phyloP scores from a whole-genome alignment of 2,329 filamentous ascomycete species.

The Aspergillus fijiensis region DNA sequence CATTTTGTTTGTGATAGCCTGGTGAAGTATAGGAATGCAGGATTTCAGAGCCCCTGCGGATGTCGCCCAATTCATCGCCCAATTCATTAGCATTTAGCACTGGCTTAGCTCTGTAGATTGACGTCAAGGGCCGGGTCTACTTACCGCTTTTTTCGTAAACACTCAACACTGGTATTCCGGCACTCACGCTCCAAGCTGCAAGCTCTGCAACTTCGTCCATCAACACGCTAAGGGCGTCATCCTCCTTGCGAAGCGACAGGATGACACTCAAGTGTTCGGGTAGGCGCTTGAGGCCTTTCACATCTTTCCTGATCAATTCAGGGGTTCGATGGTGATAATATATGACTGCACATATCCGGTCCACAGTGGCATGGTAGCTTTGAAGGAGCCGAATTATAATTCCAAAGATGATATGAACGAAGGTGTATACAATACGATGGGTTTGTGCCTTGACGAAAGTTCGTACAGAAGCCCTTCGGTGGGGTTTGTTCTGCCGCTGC shows the following conservation, averaged over 20 bases:
- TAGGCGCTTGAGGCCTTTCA: slow-evolving; percentile 69
- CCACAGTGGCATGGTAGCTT: slow-evolving; percentile 73
- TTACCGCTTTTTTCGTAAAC: slow-evolving; percentile 89
- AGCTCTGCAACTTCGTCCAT: slow-evolving; percentile 91
- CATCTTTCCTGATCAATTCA: slow-evolving; percentile 85
- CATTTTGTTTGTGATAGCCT: slow-evolving; percentile 74
- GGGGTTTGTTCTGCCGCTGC: slow-evolving; percentile 26
- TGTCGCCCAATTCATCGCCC: not conserved
- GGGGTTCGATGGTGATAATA: slow-evolving; percentile 96
- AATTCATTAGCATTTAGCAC: slow-evolving; percentile 2
- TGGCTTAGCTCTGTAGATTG: not conserved
- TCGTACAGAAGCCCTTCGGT: slow-evolving; percentile 43
- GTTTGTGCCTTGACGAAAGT: slow-evolving; percentile 46
- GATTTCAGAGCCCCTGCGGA: slow-evolving; percentile 77
- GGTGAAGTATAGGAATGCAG: slow-evolving; percentile 81
- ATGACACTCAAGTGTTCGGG: slow-evolving; percentile 88
- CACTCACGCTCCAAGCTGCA: slow-evolving; percentile 87
- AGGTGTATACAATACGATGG: slow-evolving; percentile 45
- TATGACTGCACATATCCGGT: slow-evolving; percentile 75
- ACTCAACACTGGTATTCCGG: slow-evolving; percentile 81
- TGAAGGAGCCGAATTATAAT: slow-evolving; percentile 81
- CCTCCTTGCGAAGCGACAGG: slow-evolving; percentile 67
- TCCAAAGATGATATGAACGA: slow-evolving; percentile 74
- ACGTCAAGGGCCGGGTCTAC: slow-evolving; percentile 20
- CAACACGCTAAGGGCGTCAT: slow-evolving; percentile 75